Base-by-base conservation (phyloP, 257 asterid species). In the Penstemon newberryi region DNA sequence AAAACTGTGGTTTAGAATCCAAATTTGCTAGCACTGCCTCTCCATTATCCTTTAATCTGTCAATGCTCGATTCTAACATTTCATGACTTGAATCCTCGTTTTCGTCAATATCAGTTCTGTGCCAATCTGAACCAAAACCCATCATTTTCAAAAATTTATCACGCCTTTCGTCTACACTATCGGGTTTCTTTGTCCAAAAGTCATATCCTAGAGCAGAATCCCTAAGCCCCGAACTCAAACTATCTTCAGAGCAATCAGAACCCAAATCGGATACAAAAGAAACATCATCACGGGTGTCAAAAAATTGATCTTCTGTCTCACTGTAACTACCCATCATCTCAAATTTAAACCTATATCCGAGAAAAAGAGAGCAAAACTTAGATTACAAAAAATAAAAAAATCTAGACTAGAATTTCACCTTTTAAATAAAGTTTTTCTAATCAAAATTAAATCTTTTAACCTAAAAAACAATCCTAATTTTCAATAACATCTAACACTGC, bases 91-190 rank as follows among this genome's bases (percentile, higher is more conserved):
- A 37, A 71, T 83, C 82, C 6, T 44, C 78, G 8, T 73, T 70
- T 36, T 82, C 84, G 8, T 55, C 80, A 41, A 67, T 73, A 52
- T 73, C 69, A 0, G 13, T 66, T 15, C 62, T 59, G 8, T 8
- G 65, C 74, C 81, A 69, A 75, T 79, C 82, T 8, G 82, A 75
- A 67, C 67, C 81, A 77, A 79, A 79, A 56, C 95, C 96, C 84
- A 85, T 84, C 96, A 86, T 78, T 33, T 79, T 84, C 63, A 85
- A 70, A 65, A 92, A 88, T 70, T 75, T 81, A 25, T 38, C 77
- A 0, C 98, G 94, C 39, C 98, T 86, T 56, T 81, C 94, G 42
- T 71, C 66, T 5, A 92, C 87, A 75, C 92, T 84, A 38, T 74
- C 84, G 0, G 87, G 91, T 15, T 77, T 76, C 73, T 77, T 80